These are phyloP conservation scores for Furcasterigmium furcatum DNA, from an alignment of 2,329 filamentous ascomycete species.

Conservation along the genomic window DNA sequence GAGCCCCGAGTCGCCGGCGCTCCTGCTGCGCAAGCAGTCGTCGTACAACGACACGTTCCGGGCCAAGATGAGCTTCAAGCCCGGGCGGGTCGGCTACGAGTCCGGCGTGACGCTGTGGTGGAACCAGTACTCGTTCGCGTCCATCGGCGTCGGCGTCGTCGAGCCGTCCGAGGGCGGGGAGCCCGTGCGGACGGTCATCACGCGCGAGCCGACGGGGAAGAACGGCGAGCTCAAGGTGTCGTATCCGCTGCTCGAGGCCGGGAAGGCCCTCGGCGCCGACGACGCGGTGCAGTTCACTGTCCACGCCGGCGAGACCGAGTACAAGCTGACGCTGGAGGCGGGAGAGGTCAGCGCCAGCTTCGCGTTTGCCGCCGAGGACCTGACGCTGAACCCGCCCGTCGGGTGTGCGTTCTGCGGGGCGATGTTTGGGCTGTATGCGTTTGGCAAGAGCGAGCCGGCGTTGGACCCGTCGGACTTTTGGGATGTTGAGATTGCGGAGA, in stretches of 20 bases:
- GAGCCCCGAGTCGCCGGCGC: slow-evolving; percentile 45
- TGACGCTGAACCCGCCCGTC: slow-evolving; percentile 22
- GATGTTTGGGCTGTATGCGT: slow-evolving; percentile 26
- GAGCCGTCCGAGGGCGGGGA: slow-evolving; percentile 9
- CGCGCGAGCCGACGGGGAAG: slow-evolving; percentile 16
- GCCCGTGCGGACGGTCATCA: slow-evolving; percentile 8
- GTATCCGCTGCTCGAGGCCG: slow-evolving; percentile 3
- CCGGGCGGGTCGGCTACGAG: slow-evolving; percentile 38
- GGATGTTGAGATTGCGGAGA: slow-evolving; percentile 12
- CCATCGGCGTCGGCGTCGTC: slow-evolving; percentile 21
- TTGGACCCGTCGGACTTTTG: slow-evolving; percentile 25
- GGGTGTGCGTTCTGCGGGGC: slow-evolving; percentile 24
- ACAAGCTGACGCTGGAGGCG: slow-evolving; percentile 12
- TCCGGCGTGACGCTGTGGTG: slow-evolving; percentile 53
- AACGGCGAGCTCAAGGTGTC: slow-evolving; percentile 12
- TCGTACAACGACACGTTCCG: slow-evolving; percentile 37
- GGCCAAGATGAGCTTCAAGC: slow-evolving; percentile 41
- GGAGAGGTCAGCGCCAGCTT: slow-evolving; percentile 1
- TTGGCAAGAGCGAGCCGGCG: slow-evolving; percentile 22
- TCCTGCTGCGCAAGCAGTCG: slow-evolving; percentile 52
- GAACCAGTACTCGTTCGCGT: slow-evolving; percentile 39
- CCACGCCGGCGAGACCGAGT: slow-evolving; percentile 12
- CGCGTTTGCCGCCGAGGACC: slow-evolving; percentile 10
- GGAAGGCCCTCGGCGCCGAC: background rate
- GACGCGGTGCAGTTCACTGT: slow-evolving; percentile 10